A percentile compares a stretch with the other conserved stretches of the same genome.
Conservation (phyloP, 495 filamentous ascomycete genomes). For the Daldinia childiae region DNA sequence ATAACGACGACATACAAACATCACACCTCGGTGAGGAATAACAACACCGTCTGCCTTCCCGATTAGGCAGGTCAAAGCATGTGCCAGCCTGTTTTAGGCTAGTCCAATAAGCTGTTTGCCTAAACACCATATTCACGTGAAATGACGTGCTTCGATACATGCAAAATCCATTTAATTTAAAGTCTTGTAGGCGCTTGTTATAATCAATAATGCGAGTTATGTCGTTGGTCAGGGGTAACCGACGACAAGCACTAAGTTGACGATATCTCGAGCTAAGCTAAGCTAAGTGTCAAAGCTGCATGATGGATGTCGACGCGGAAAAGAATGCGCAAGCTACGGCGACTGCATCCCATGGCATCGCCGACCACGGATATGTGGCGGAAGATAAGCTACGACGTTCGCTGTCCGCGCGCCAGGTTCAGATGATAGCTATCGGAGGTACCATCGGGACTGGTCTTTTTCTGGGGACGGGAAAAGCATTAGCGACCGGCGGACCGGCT, state of each 20-base stretch:
- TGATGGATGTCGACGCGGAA: slow-evolving; percentile 38
- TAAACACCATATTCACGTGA: slow-evolving; percentile 32
- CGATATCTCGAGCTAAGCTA: neutral
- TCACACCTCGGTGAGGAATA: slow-evolving; percentile 9
- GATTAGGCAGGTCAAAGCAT: slow-evolving; percentile 26
- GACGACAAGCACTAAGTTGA: neutral
- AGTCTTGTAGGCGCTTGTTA: neutral
- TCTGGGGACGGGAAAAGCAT: slow-evolving; percentile 66
- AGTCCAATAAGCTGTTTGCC: neutral
- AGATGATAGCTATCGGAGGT: slow-evolving; percentile 72
- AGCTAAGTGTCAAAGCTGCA: no score
- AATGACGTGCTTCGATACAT: slow-evolving; percentile 38
- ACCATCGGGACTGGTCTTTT: slow-evolving; percentile 76
- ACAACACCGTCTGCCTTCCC: slow-evolving; percentile 7
- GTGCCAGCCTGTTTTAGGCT: slow-evolving; percentile 1
- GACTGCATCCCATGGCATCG: slow-evolving; percentile 6
- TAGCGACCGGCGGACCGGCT: slow-evolving; percentile 66
- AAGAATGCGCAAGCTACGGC: slow-evolving; percentile 23
- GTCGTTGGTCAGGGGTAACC: slow-evolving; percentile 4
- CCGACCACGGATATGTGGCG: slow-evolving; percentile 18
- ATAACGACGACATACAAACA: neutral
- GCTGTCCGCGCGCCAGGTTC: slow-evolving; percentile 60
- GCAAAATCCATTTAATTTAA: slow-evolving; percentile 6
- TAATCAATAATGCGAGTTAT: slow-evolving; percentile 2
- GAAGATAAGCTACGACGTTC: slow-evolving; percentile 34